Percentiles rank a stretch among this genome's conserved stretches.
Evolutionary conservation across 179 eudicot genomes (phyloP).

Genomic region (Gypsophila paniculata): DNA sequence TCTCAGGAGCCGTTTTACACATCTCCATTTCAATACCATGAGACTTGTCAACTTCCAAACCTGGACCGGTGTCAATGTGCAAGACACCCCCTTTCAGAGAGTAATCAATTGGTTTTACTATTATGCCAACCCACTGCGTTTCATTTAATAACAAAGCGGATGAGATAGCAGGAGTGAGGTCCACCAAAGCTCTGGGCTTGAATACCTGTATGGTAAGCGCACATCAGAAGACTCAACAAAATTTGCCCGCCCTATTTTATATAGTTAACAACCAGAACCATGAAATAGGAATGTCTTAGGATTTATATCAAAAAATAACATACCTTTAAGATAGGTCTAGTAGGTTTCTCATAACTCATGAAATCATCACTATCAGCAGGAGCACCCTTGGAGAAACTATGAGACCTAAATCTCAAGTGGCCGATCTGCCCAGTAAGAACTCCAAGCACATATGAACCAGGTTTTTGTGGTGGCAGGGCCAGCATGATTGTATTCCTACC

Average conservation of each 20-base stretch:
- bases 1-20: conserved; percentile 31
- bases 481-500: conserved; percentile 77
- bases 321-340: conserved; percentile 94
- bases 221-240: conserved; percentile 21
- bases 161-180: conserved; percentile 88
- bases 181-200: conserved; percentile 91
- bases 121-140: conserved; percentile 93
- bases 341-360: conserved; percentile 98
- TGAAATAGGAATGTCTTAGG: conserved; percentile 3
- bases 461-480: conserved; percentile 85
- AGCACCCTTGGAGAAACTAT: conserved; percentile 90
- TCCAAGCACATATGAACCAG: conserved; percentile 96
- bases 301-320: conserved; percentile 1
- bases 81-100: conserved; percentile 83
- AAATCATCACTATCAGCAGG: conserved; percentile 96
- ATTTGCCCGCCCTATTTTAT: conserved; percentile 3
- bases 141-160: conserved; percentile 93
- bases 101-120: conserved; percentile 86
- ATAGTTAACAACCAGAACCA: conserved; percentile 18
- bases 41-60: conserved; percentile 59
- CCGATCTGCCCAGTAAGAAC: conserved; percentile 98
- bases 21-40: conserved; percentile 76
- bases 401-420: conserved; percentile 92
- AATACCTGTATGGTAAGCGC: conserved; percentile 53
- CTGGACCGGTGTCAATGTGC: conserved; percentile 92